Conservation (phyloP, 352 stramenopile species). For the Pythium myriotylum region DNA sequence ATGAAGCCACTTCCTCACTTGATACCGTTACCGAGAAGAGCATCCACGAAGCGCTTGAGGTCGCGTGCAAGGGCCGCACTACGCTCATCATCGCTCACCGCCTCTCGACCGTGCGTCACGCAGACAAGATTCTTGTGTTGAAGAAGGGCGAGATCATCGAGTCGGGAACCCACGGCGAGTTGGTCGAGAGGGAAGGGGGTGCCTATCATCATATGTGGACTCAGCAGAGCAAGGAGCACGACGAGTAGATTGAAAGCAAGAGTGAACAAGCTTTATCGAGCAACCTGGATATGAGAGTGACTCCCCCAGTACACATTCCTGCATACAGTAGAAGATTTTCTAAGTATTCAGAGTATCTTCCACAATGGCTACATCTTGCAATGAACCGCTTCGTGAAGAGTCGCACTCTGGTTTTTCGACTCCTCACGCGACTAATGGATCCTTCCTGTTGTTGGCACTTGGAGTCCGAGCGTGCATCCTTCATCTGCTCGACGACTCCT, state of each 20-base stretch:
- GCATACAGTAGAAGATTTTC: too few species aligned
- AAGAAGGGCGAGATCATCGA: slow-evolving; percentile 58
- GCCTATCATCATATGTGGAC: slow-evolving; percentile 27
- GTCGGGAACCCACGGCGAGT: slow-evolving; percentile 42
- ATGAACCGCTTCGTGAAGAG: background rate
- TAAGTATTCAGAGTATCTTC: too few species aligned
- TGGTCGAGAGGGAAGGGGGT: slow-evolving; percentile 41
- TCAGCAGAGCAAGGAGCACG: slow-evolving; percentile 27
- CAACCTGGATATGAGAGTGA: too few species aligned
- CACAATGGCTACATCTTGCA: slow-evolving; percentile 1
- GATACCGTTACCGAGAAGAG: slow-evolving; percentile 75
- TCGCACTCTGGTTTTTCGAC: background rate
- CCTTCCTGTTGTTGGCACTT: too few species aligned
- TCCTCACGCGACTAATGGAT: background rate
- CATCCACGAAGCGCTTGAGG: slow-evolving; percentile 63
- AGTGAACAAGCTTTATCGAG: slow-evolving; percentile 2
- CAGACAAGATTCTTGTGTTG: slow-evolving; percentile 70
- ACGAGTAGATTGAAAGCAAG: background rate
- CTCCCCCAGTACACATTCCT: slow-evolving; percentile 1
- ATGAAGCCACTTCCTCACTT: slow-evolving; percentile 80
- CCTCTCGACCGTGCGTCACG: slow-evolving; percentile 77
- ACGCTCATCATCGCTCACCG: slow-evolving; percentile 82
- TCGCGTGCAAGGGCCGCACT: slow-evolving; percentile 55
- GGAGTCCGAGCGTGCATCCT: too few species aligned
- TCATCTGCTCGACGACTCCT: too few species aligned